These are phyloP conservation scores for Pinus taeda DNA, from an alignment of 75 land plant genomes.

Conservation along the genomic window DNA sequence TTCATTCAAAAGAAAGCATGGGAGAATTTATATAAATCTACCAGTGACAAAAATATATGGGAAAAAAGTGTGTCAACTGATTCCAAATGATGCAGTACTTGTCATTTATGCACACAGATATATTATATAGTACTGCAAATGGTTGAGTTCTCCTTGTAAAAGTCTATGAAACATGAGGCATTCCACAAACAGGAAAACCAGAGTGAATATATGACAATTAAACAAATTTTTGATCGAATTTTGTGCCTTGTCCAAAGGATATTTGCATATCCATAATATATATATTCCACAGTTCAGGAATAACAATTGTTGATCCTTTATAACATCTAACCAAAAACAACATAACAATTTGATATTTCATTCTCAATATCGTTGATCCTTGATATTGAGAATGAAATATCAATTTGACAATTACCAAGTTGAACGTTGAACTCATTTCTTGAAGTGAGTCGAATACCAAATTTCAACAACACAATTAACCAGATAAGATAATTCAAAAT, in stretches of 20 bases:
- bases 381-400: neutral
- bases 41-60: neutral
- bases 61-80: too few relatives aligned
- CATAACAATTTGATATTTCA: too few relatives aligned
- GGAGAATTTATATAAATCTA: neutral
- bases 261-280: neutral
- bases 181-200: neutral
- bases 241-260: neutral
- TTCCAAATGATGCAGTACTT: too few relatives aligned
- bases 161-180: neutral
- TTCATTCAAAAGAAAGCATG: neutral
- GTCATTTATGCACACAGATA: neutral
- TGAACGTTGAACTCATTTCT: neutral
- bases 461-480: neutral
- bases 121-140: neutral
- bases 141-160: neutral
- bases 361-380: too few relatives aligned
- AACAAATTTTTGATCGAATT: too few relatives aligned
- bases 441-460: neutral
- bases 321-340: neutral
- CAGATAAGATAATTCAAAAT: neutral
- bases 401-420: neutral
- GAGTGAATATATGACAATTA: neutral
- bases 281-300: neutral
- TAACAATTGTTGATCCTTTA: neutral